Conservation (phyloP, 305 asterid species). For the Fraxinus nigra region DNA sequence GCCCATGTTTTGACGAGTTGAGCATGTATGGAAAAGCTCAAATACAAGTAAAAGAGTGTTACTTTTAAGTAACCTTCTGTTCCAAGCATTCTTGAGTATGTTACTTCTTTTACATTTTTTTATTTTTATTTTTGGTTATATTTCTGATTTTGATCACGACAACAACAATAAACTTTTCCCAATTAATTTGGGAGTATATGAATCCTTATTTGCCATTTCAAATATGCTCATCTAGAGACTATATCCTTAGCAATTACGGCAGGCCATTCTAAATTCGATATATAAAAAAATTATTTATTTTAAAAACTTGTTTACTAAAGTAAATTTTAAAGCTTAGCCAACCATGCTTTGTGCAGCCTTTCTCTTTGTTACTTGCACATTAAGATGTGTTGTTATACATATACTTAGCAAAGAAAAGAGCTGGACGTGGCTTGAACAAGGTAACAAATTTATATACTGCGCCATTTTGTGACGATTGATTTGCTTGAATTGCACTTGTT, state of each 20-base stretch:
- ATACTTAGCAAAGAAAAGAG: neutral
- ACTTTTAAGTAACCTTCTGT: neutral
- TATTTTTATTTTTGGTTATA: neutral
- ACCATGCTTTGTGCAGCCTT: neutral
- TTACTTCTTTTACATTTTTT: neutral
- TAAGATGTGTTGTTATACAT: neutral
- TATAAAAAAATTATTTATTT: neutral
- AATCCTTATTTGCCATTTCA: neutral
- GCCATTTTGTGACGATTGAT: neutral
- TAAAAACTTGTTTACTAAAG: neutral
- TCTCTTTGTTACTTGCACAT: neutral
- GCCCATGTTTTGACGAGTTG: neutral
- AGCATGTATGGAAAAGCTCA: neutral
- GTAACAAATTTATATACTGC: neutral
- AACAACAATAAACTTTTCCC: neutral
- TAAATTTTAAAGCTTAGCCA: neutral
- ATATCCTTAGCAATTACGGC: neutral
- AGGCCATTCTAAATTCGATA: neutral
- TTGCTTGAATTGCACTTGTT: slow-evolving; percentile 9
- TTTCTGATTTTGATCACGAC: neutral
- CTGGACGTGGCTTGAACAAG: neutral
- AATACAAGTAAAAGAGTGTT: neutral
- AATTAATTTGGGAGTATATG: neutral
- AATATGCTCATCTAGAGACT: neutral
- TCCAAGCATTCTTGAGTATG: neutral